phyloP scores from a whole-genome alignment of 495 filamentous ascomycete genomes.

The Penicillium pulvis region DNA sequence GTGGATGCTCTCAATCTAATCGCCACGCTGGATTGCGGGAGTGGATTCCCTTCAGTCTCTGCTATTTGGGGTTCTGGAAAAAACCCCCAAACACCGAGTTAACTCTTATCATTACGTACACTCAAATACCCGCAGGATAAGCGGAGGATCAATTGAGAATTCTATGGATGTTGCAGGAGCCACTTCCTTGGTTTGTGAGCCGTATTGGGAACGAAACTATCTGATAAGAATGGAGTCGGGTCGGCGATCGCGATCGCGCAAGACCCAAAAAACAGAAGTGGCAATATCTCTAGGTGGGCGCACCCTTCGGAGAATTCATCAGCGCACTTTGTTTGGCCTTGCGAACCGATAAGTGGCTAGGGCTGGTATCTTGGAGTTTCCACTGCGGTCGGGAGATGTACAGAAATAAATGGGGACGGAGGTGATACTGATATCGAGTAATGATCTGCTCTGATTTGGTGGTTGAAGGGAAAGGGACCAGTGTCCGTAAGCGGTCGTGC shows the following conservation, averaged over 20 bases:
- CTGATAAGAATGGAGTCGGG: constrained; percentile 20
- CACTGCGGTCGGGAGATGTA: constrained; percentile 18
- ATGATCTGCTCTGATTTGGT: constrained; percentile 7
- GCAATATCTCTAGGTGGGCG: background rate
- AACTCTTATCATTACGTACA: constrained; percentile 19
- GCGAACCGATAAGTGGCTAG: background rate
- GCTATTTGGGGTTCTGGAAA: background rate
- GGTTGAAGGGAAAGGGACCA: background rate
- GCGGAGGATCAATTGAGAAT: background rate
- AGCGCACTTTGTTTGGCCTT: background rate
- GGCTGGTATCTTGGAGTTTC: constrained; percentile 3
- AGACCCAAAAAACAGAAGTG: background rate
- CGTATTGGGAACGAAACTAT: constrained; percentile 15
- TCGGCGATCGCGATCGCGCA: constrained; percentile 23
- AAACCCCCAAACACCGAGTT: background rate
- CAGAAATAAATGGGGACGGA: constrained; percentile 13
- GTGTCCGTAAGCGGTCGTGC: constrained; percentile 3
- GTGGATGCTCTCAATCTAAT: background rate
- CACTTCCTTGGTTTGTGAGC: constrained; percentile 25
- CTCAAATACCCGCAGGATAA: background rate
- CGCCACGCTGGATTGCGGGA: constrained; percentile 1
- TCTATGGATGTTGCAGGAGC: background rate
- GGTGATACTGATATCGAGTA: constrained; percentile 8
- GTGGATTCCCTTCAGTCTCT: background rate
- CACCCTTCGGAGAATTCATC: constrained; percentile 1